phyloP scores from a whole-genome alignment of 306 rosid species.

The Citrullus amarus region DNA sequence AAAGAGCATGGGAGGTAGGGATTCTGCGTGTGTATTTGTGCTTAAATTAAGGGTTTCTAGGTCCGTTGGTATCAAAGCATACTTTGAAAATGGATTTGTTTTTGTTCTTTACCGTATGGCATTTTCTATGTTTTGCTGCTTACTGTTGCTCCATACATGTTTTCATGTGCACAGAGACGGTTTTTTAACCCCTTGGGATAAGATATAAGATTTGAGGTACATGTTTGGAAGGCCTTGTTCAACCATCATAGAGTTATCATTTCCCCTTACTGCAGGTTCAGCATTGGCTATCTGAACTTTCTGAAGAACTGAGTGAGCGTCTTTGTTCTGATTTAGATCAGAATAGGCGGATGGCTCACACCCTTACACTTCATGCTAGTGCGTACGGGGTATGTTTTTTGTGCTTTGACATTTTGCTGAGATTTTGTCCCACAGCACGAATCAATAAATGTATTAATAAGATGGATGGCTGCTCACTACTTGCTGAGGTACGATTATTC shows the following conservation, averaged over 20 bases:
- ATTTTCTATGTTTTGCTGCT: too few species aligned
- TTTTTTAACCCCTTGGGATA: too few species aligned
- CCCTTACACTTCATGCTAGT: slow-evolving; percentile 65
- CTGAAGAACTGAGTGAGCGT: slow-evolving; percentile 80
- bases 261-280: slow-evolving; percentile 42
- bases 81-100: too few species aligned
- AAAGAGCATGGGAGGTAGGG: too few species aligned
- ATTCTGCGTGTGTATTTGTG: background rate
- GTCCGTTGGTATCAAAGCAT: too few species aligned
- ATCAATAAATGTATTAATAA: background rate
- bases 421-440: background rate
- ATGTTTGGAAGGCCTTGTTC: too few species aligned
- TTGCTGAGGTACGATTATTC: slow-evolving; percentile 15
- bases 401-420: background rate
- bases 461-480: slow-evolving; percentile 5
- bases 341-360: slow-evolving; percentile 79
- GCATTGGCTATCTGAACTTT: slow-evolving; percentile 75
- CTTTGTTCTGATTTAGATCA: slow-evolving; percentile 58
- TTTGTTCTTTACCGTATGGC: too few species aligned
- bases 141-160: too few species aligned
- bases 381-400: slow-evolving; percentile 48
- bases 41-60: background rate
- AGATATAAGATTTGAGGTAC: too few species aligned
- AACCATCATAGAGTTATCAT: background rate
- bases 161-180: too few species aligned